Evolutionary conservation across 2,329 filamentous ascomycete species (phyloP).

Genomic region (Clonostachys byssicola): DNA sequence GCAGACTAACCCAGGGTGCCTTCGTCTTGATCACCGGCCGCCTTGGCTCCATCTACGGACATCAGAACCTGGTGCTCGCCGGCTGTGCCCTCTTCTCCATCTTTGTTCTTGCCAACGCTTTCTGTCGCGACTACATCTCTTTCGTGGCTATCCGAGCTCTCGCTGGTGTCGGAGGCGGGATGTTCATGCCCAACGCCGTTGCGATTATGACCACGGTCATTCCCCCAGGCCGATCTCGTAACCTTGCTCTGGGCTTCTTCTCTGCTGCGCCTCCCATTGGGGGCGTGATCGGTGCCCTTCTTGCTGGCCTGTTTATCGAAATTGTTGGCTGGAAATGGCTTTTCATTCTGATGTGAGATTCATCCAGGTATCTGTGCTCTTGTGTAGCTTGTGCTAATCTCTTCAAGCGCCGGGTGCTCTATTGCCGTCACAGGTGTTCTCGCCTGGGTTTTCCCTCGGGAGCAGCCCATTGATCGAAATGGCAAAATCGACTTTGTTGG

Average conservation of each 20-base stretch:
- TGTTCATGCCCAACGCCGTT: slow-evolving; percentile 48
- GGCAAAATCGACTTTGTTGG: slow-evolving; percentile 27
- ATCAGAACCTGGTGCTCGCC: slow-evolving; percentile 38
- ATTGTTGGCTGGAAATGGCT: background rate
- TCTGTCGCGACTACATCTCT: slow-evolving; percentile 31
- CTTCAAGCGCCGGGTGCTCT: background rate
- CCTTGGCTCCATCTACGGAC: slow-evolving; percentile 47
- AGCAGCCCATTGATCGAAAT: slow-evolving; percentile 12
- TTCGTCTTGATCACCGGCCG: slow-evolving; percentile 49
- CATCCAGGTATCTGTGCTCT: background rate
- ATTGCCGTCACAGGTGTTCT: slow-evolving; percentile 3
- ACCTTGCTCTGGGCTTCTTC: slow-evolving; percentile 39
- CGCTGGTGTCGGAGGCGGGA: slow-evolving; percentile 39
- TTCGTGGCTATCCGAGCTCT: slow-evolving; percentile 39
- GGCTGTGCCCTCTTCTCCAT: slow-evolving; percentile 35
- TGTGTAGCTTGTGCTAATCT: background rate
- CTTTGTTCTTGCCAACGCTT: slow-evolving; percentile 37
- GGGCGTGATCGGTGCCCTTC: slow-evolving; percentile 31
- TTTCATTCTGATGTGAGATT: slow-evolving; percentile 1
- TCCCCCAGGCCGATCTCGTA: slow-evolving; percentile 37
- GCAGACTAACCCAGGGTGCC: slow-evolving; percentile 41
- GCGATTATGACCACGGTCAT: slow-evolving; percentile 42
- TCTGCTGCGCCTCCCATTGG: slow-evolving; percentile 41
- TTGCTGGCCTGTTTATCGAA: slow-evolving; percentile 28
- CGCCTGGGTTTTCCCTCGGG: slow-evolving; percentile 5